Conservation (phyloP, 2,329 filamentous ascomycete species). For the Shiraia sp. region DNA sequence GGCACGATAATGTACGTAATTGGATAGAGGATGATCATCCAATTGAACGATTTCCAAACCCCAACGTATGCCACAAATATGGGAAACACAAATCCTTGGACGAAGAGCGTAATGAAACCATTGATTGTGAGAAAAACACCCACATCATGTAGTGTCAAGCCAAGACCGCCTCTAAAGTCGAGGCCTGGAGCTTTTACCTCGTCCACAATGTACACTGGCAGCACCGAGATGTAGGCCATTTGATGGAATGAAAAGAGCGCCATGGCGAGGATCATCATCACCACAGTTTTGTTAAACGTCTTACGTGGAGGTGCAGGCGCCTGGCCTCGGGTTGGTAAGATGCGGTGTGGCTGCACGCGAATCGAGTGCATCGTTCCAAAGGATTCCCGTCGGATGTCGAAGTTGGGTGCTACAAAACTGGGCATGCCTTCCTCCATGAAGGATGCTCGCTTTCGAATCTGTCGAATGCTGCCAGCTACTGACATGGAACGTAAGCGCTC, state of each 20-base stretch:
- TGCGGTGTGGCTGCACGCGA: constrained; percentile 29
- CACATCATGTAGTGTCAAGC: constrained; percentile 66
- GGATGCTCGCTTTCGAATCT: constrained; percentile 41
- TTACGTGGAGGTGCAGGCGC: constrained; percentile 18
- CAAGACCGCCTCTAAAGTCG: constrained; percentile 63
- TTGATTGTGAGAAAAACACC: constrained; percentile 70
- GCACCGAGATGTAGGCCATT: constrained; percentile 89
- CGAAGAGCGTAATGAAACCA: constrained; percentile 71
- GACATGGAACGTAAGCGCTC: constrained; percentile 34
- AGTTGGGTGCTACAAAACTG: constrained; percentile 34
- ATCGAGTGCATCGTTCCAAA: constrained; percentile 46
- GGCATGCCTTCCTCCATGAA: constrained; percentile 44
- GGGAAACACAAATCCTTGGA: constrained; percentile 74
- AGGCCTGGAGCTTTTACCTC: constrained; percentile 48
- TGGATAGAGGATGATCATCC: constrained; percentile 68
- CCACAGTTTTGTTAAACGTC: constrained; percentile 66
- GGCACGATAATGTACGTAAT: constrained; percentile 70
- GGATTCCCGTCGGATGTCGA: constrained; percentile 41
- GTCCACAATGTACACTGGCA: constrained; percentile 92
- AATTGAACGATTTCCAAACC: constrained; percentile 68
- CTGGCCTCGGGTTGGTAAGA: constrained; percentile 24
- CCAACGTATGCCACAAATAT: constrained; percentile 65
- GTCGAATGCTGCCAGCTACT: constrained; percentile 34
- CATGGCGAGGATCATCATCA: constrained; percentile 78
- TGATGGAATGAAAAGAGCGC: constrained; percentile 86